Base-by-base conservation (phyloP, 2,329 filamentous ascomycete species). In the Hawksworthiomyces lignivorus region DNA sequence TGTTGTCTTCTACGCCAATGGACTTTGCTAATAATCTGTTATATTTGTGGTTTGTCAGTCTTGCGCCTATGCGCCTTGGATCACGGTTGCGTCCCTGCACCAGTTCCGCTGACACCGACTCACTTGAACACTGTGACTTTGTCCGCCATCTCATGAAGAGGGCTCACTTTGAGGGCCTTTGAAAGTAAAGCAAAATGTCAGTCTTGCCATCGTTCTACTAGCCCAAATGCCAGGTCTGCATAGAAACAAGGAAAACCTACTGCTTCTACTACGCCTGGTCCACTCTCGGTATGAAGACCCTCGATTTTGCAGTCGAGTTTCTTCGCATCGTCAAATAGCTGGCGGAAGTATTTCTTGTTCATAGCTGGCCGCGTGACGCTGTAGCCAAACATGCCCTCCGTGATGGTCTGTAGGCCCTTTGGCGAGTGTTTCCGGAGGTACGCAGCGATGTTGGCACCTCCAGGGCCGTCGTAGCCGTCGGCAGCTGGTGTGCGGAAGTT, bases 371-470 rank as follows among this genome's bases (percentile, higher is more conserved):
- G 73, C 8, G 86, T 94, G 50, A 94, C 69, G 49, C 85, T 92
- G 67, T 95, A 95, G 45, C 87, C 88, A 55, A 94, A 94, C 88
- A 95, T 95, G 55, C 88, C 88, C 57, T 94, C 85, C 10, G 88
- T 94, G 36, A 95, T 66, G 21, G 83, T 70, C 1, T 86, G 87
- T 7, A 95, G 73, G 17, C 77, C 63, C 38, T 81, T 68, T 14
- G 83, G 78, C 0, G 84, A 74, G 58, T 94, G 87, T 5, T 82
- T 68, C 54, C 76, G 73, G 29, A 94, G 74, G 61, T 85, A 94
- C 9, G 72, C 65, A 21, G 86, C 84, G 86, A 85, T 0, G 83
- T 80, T 26, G 81, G 79, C 8, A 74, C 75, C 50, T 2, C 12
- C 28, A 5, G 14, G 57, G 17, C 66, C 61, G 20, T 67, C 58